Evolutionary conservation across 441 rosid species (phyloP).

Genomic region (Brassica balearica): DNA sequence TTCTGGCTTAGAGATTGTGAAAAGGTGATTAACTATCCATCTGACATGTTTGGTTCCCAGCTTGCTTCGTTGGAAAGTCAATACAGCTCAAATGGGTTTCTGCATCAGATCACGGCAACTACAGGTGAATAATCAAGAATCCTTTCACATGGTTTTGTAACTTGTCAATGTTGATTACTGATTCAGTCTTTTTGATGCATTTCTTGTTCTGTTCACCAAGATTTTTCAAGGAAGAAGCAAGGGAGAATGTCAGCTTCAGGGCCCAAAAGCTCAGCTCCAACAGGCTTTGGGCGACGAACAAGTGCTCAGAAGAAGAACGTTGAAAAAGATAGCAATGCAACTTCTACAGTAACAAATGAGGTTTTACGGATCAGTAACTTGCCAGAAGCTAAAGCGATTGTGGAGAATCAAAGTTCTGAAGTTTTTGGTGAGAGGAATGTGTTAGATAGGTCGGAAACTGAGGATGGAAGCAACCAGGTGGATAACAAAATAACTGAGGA

Average conservation of each 20-base stretch:
- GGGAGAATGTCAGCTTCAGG: slow-evolving; percentile 56
- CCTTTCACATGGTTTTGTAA: neutral
- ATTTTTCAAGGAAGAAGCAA: slow-evolving; percentile 73
- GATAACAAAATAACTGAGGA: neutral
- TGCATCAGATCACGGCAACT: slow-evolving; percentile 58
- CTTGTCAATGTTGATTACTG: slow-evolving; percentile 12
- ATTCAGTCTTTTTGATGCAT: slow-evolving; percentile 18
- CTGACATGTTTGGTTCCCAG: slow-evolving; percentile 52
- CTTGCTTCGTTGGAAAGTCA: slow-evolving; percentile 53
- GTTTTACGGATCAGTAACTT: slow-evolving; percentile 38
- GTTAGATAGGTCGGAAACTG: slow-evolving; percentile 30
- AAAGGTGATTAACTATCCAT: slow-evolving; percentile 24
- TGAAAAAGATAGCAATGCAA: slow-evolving; percentile 51
- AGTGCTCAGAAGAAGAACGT: slow-evolving; percentile 51
- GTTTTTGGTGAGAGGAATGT: slow-evolving; percentile 44
- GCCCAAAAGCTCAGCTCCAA: slow-evolving; percentile 55
- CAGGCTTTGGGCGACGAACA: slow-evolving; percentile 55
- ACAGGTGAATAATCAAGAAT: slow-evolving; percentile 58
- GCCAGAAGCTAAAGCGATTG: slow-evolving; percentile 42
- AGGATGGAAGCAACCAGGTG: slow-evolving; percentile 7
- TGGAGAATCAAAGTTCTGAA: slow-evolving; percentile 44
- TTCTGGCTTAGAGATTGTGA: slow-evolving; percentile 17
- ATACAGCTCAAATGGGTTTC: slow-evolving; percentile 48
- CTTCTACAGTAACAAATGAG: slow-evolving; percentile 44
- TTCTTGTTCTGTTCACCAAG: slow-evolving; percentile 47